Evolutionary conservation across 148 eudicot genomes (phyloP), one percentile per base, ranked within the genome.

Genomic region (Pouteria glomerata): DNA sequence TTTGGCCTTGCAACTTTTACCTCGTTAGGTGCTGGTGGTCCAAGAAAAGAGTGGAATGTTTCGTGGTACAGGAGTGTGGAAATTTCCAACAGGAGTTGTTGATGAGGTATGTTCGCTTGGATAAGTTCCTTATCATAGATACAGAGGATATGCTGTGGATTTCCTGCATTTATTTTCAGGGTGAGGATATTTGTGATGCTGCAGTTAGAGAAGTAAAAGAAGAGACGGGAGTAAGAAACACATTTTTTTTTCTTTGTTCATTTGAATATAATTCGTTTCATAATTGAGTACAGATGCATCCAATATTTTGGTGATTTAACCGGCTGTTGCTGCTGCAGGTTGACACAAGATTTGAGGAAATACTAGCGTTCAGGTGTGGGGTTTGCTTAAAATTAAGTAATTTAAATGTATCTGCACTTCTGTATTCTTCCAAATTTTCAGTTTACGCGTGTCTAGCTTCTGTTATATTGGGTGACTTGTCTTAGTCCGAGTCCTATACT

Each of bases 201-300:
- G 89, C 89, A 33, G 80, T 83, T 24, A 80, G 94, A 73, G 94
- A 89, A 80, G 94, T 89, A 10, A 89, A 89, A 78, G 90, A 89
- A 77, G 94, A 89, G 76, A 83, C 97, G 0, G 93, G 97, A 60
- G 97, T 90, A 79, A 82, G 90, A 74, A 31, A 11, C 48, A 71
- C 39, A 8, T 14, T 21, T 15, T 47, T 3, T 2, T 19, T 33
- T 68, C 55, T 50, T 58, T 44, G 19, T 73, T 51, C n/a, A 31
- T 6, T 1, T 50, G 27, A 50, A 34, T 42, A 39, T n/a, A 7
- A 11, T 27, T 23, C 0, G 13, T 61, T 29, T 30, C 45, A 33
- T 14, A 10, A 26, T 47, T 3, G 13, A n/a, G 29, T 30, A 16
- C 47, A 2, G 41, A 48, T 27, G 29, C 37, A 19, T 8, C 14